These are phyloP conservation scores for Sutorius australiensis DNA, from an alignment of 768 basidiomycete species.

Conservation along the genomic window DNA sequence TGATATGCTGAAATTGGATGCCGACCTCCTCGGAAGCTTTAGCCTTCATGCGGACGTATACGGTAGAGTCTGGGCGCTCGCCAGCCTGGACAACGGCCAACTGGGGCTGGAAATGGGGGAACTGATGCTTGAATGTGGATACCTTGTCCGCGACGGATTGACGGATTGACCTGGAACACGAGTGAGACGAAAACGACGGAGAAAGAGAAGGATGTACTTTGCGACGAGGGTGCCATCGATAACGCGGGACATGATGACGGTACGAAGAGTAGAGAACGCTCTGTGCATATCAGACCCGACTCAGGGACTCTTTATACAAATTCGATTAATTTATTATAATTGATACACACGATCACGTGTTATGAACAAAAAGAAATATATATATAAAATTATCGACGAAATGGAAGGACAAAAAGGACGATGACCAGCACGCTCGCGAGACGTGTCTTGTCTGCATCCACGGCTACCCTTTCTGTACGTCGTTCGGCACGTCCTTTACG, in stretches of 20 bases:
- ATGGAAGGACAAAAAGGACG: not conserved
- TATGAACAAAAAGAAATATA: not conserved
- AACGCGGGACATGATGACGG: constrained; percentile 42
- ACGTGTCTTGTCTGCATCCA: constrained; percentile 55
- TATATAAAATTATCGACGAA: not conserved
- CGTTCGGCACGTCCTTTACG: constrained; percentile 33
- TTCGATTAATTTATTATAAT: not conserved
- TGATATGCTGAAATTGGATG: constrained; percentile 80
- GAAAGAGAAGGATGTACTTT: constrained; percentile 50
- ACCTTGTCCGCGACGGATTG: constrained; percentile 71
- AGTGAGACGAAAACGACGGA: constrained; percentile 13
- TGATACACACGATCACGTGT: constrained; percentile 20
- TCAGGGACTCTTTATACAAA: constrained; percentile 4
- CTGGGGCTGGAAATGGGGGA: constrained; percentile 87
- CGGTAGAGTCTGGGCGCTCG: constrained; percentile 81
- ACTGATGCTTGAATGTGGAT: constrained; percentile 53
- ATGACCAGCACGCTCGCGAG: constrained; percentile 55
- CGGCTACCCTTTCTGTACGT: constrained; percentile 50
- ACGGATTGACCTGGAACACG: constrained; percentile 66
- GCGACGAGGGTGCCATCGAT: constrained; percentile 86
- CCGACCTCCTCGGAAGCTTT: constrained; percentile 95
- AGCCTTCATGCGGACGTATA: constrained; percentile 96
- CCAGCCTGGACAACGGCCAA: constrained; percentile 95
- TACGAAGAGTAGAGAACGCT: constrained; percentile 15
- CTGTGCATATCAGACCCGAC: constrained; percentile 1